These are phyloP conservation scores for Vishniacozyma victoriae DNA, from an alignment of 768 basidiomycete genomes.

Conservation along the genomic window DNA sequence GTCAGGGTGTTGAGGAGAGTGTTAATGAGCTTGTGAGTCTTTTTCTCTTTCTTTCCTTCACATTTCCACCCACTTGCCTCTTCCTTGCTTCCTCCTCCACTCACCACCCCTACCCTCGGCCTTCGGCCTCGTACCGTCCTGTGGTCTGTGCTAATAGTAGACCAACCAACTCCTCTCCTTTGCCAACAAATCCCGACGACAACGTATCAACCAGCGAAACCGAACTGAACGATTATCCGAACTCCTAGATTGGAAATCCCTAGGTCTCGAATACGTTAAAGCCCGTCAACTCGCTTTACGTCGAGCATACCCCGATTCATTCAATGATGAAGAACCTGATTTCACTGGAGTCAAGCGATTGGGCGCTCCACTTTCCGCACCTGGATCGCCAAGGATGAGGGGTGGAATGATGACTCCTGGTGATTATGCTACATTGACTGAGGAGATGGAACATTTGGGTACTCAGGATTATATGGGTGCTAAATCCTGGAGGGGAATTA, in stretches of 20 bases:
- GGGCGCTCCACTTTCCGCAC: conserved; percentile 64
- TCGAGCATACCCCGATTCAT: conserved; percentile 91
- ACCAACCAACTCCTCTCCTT: conserved; percentile 46
- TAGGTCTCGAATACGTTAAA: conserved; percentile 96
- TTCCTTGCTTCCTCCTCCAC: no score
- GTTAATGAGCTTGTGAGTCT: conserved; percentile 62
- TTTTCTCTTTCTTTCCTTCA: neutral
- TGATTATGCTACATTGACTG: conserved; percentile 43
- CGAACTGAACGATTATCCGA: conserved; percentile 90
- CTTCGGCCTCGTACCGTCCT: no score
- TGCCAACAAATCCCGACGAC: conserved; percentile 64
- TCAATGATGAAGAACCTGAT: conserved; percentile 57
- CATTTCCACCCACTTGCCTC: neutral
- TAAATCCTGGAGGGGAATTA: conserved; percentile 50
- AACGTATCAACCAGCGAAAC: conserved; percentile 97
- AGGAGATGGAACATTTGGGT: conserved; percentile 76
- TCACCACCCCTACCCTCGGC: no score
- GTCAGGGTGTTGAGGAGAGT: conserved; percentile 83
- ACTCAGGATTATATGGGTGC: conserved; percentile 54
- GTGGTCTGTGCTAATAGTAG: no score
- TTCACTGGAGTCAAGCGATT: conserved; percentile 62
- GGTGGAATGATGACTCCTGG: conserved; percentile 75
- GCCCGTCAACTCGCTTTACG: conserved; percentile 84
- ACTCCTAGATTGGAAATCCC: conserved; percentile 87
- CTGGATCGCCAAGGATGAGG: conserved; percentile 77